phyloP scores from a whole-genome alignment of 2,329 filamentous ascomycete species.

The Penicillium sp. region DNA sequence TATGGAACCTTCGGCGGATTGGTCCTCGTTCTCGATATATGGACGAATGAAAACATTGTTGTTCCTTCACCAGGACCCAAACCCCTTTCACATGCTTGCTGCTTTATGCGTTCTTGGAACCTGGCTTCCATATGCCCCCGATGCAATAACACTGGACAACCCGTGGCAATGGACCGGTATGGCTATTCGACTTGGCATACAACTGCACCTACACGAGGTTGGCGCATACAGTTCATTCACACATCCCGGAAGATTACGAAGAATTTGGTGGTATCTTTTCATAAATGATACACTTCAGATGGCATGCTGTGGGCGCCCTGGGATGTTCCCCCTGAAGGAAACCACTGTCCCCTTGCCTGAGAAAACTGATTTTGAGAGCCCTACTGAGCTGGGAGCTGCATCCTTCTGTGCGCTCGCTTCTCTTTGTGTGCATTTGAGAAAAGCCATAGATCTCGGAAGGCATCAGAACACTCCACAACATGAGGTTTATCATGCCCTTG shows the following conservation, averaged over 20 bases:
- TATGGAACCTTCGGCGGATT: conserved; percentile 3
- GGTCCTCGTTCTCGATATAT: conserved; percentile 9
- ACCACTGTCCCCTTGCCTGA: conserved; percentile 1
- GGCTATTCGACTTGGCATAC: conserved; percentile 11
- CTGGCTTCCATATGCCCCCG: conserved; percentile 8
- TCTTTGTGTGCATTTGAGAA: conserved; percentile 1
- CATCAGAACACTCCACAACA: background rate
- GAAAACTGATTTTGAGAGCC: conserved; percentile 5
- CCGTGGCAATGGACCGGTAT: conserved; percentile 16
- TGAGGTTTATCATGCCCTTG: background rate
- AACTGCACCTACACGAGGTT: conserved; percentile 8
- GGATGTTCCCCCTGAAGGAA: conserved; percentile 11
- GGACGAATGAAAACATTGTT: conserved; percentile 11
- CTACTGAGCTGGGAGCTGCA: background rate
- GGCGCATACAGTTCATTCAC: conserved; percentile 3
- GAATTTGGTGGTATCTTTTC: conserved; percentile 16
- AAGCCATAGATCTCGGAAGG: background rate
- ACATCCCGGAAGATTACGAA: conserved; percentile 3
- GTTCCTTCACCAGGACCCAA: conserved; percentile 5
- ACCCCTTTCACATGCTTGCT: conserved; percentile 5
- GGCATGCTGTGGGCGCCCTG: conserved; percentile 13
- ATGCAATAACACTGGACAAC: conserved; percentile 7
- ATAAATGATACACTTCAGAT: conserved; percentile 14
- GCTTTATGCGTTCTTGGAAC: conserved; percentile 7
- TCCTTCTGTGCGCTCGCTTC: conserved; percentile 2